Percentiles rank a stretch among this genome's conserved stretches.
Conservation (phyloP, 441 rosid species). For the Pelargonium australe region DNA sequence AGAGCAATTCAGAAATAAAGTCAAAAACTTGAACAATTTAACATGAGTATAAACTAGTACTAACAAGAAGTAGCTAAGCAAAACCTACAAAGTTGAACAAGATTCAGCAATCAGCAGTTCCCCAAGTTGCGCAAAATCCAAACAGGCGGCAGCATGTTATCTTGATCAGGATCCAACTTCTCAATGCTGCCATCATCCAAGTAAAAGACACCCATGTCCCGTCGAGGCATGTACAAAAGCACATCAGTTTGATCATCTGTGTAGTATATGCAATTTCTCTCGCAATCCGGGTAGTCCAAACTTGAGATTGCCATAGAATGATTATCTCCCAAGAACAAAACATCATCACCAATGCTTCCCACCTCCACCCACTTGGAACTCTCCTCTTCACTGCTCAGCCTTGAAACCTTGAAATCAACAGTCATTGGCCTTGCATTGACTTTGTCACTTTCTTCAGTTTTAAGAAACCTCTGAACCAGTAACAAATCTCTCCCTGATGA, state of each 20-base stretch:
- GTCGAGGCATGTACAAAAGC: not conserved
- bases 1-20: too few relatives aligned
- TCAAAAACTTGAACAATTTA: not conserved
- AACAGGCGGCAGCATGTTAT: not conserved
- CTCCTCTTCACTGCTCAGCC: not conserved
- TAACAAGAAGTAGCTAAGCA: not conserved
- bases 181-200: constrained; percentile 1
- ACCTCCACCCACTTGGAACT: not conserved
- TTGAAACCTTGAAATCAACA: not conserved
- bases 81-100: not conserved
- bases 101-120: not conserved
- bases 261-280: not conserved
- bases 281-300: not conserved
- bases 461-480: not conserved
- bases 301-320: not conserved
- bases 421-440: not conserved
- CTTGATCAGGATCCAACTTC: constrained; percentile 3
- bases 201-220: constrained; percentile 3
- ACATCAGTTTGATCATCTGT: not conserved
- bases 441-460: not conserved
- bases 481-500: not conserved
- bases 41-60: not conserved
- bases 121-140: constrained; percentile 1
- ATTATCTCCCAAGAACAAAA: not conserved
- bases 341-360: not conserved